A percentile compares a stretch with the other conserved stretches of the same genome.
Conservation (phyloP, 2,329 filamentous ascomycete genomes). For the Cladosporium sp. region DNA sequence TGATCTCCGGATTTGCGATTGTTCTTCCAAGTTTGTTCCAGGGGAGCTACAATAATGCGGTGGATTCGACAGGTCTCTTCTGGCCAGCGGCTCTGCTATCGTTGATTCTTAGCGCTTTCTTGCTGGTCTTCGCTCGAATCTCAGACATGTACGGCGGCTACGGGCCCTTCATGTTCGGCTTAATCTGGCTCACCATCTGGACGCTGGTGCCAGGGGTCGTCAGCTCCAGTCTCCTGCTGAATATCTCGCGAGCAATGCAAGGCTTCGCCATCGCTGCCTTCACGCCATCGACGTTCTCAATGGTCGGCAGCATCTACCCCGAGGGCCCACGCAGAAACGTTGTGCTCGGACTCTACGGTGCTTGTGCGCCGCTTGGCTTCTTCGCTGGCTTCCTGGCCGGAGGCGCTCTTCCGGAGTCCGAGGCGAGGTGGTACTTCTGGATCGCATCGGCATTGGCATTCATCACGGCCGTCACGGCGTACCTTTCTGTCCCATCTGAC, state of each 20-base stretch:
- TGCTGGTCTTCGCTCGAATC: slow-evolving; percentile 29
- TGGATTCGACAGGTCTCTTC: slow-evolving; percentile 23
- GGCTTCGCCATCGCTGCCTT: slow-evolving; percentile 32
- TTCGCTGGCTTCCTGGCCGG: slow-evolving; percentile 30
- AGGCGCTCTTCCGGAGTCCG: slow-evolving; percentile 22
- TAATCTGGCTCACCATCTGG: slow-evolving; percentile 31
- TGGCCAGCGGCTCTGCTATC: slow-evolving; percentile 32
- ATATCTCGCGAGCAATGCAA: slow-evolving; percentile 32
- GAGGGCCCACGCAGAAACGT: slow-evolving; percentile 29
- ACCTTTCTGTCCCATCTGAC: slow-evolving; percentile 29
- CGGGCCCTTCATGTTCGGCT: slow-evolving; percentile 29
- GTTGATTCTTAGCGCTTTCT: slow-evolving; percentile 28
- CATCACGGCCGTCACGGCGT: slow-evolving; percentile 25
- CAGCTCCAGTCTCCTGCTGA: slow-evolving; percentile 20
- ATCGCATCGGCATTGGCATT: slow-evolving; percentile 25
- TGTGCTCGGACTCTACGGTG: slow-evolving; percentile 31
- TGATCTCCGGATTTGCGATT: slow-evolving; percentile 33
- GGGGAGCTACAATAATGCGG: slow-evolving; percentile 5
- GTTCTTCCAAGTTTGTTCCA: slow-evolving; percentile 27
- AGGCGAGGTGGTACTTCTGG: slow-evolving; percentile 31
- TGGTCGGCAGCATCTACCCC: slow-evolving; percentile 29
- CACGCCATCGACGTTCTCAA: slow-evolving; percentile 29
- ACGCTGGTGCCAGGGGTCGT: slow-evolving; percentile 29
- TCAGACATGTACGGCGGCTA: slow-evolving; percentile 34
- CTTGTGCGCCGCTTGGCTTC: slow-evolving; percentile 32